phyloP scores from a whole-genome alignment of 805 yeast genomes.

The Metschnikowia rubicola region DNA sequence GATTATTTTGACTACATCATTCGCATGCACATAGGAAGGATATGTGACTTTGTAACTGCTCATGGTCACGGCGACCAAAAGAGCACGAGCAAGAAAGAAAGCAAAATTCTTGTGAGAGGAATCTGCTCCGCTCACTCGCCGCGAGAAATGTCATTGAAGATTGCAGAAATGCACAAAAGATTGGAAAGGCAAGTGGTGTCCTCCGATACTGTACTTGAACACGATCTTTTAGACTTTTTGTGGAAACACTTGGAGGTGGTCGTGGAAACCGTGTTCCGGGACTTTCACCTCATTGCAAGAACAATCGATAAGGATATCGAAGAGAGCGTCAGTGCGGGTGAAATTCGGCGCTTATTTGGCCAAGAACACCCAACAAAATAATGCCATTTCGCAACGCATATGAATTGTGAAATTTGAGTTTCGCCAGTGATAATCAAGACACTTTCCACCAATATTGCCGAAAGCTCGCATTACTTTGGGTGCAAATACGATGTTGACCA shows the following conservation, averaged over 20 bases:
- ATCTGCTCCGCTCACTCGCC: constrained; percentile 56
- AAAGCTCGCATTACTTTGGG: too few relatives aligned
- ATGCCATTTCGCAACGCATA: background rate
- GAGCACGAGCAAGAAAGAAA: constrained; percentile 61
- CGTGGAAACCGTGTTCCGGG: constrained; percentile 52
- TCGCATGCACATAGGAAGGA: constrained; percentile 58
- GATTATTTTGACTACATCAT: constrained; percentile 33
- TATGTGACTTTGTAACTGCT: constrained; percentile 64
- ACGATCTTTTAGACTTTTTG: constrained; percentile 54
- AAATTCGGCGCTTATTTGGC: constrained; percentile 51
- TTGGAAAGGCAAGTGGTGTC: constrained; percentile 53
- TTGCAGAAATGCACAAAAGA: constrained; percentile 52
- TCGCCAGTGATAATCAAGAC: too few relatives aligned
- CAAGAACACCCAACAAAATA: background rate
- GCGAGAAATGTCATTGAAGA: constrained; percentile 53
- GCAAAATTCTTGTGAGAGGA: constrained; percentile 53
- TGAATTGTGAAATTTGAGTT: too few relatives aligned
- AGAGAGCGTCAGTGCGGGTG: constrained; percentile 49
- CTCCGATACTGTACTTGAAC: constrained; percentile 44
- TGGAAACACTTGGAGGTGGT: constrained; percentile 71
- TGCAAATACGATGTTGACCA: background rate
- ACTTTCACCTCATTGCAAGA: constrained; percentile 53
- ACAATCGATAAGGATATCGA: constrained; percentile 52
- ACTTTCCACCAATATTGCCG: too few relatives aligned
- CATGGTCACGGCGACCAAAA: constrained; percentile 48